A percentile compares a stretch with the other conserved stretches of the same genome.
Conservation (phyloP, 805 yeast species). For the Kluyveromyces dobzhanskii region DNA sequence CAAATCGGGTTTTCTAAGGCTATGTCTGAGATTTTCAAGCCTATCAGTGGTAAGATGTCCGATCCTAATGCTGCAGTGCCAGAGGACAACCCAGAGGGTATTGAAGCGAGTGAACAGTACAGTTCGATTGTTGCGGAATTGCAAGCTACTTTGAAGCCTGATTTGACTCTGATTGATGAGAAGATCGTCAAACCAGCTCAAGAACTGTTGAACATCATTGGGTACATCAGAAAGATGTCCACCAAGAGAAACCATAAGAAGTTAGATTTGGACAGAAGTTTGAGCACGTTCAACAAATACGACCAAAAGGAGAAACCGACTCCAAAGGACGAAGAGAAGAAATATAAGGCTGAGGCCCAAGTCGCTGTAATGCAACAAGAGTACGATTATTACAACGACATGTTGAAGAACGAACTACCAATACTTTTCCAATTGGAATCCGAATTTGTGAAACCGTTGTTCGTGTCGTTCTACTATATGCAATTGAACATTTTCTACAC, state of each 20-base stretch:
- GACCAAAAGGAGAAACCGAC: slow-evolving; percentile 78
- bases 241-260: slow-evolving; percentile 93
- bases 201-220: slow-evolving; percentile 76
- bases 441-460: slow-evolving; percentile 86
- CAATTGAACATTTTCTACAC: slow-evolving; percentile 96
- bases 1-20: slow-evolving; percentile 95
- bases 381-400: slow-evolving; percentile 89
- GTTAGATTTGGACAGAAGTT: slow-evolving; percentile 84
- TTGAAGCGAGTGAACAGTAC: slow-evolving; percentile 88
- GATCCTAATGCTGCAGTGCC: slow-evolving; percentile 82
- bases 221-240: slow-evolving; percentile 84
- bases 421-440: slow-evolving; percentile 79
- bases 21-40: slow-evolving; percentile 92
- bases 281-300: slow-evolving; percentile 56
- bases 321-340: slow-evolving; percentile 82
- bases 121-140: slow-evolving; percentile 80
- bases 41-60: slow-evolving; percentile 84
- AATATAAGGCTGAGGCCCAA: slow-evolving; percentile 85
- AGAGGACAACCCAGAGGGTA: slow-evolving; percentile 96
- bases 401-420: slow-evolving; percentile 88
- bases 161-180: slow-evolving; percentile 82
- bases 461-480: slow-evolving; percentile 93
- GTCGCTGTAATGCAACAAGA: slow-evolving; percentile 90
- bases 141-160: slow-evolving; percentile 83
- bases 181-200: slow-evolving; percentile 88